Evolutionary conservation across 164 flowering plant species (phyloP), one percentile per base, ranked within the genome.

Genomic region (Sedum album): DNA sequence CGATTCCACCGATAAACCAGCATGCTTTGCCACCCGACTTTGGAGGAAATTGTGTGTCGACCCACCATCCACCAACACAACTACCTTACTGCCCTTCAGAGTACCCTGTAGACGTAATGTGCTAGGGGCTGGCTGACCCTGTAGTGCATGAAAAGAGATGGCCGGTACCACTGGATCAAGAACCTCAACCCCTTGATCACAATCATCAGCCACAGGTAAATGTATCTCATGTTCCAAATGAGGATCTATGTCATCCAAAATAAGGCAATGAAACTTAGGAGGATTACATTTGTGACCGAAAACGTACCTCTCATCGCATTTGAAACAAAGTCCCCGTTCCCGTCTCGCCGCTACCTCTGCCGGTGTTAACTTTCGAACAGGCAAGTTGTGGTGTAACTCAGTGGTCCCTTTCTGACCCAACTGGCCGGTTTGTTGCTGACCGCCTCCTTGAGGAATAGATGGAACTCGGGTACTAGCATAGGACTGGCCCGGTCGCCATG

Each of bases 201-300:
- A n/a, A 38, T 41, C 46, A 1, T 2, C 46, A 41, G 46, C 46
- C 46, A 41, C 14, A 8, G 6, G 8, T 17, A 35, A 35, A 35
- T 3, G 38, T 35, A 41, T 35, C 7, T 35, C 38, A 5, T 46
- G 51, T 15, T 41, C 41, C n/a, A n/a, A n/a, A n/a, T n/a, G n/a
- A n/a, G n/a, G n/a, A n/a, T 48, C 70, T 41, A 6, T 1, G 17
- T 28, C 63, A 2, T 14, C n/a, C 41, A 30, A 18, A 18, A 1
- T 10, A n/a, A 5, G 17, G 31, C 60, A 53, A 35, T 63, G 66
- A 39, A 9, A 72, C 70, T 38, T 69, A 33, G 20, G 66, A 36
- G 8, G 60, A 42, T 31, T 18, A 13, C 6, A 18, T n/a, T n/a
- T n/a, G 15, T 31, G 66, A 6, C 26, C 35, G 0, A 18, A 33